Percentiles rank a stretch among this genome's conserved stretches.
phyloP scores from a whole-genome alignment of 192 early-diverging fungal species.

The Coemansia asiatica region DNA sequence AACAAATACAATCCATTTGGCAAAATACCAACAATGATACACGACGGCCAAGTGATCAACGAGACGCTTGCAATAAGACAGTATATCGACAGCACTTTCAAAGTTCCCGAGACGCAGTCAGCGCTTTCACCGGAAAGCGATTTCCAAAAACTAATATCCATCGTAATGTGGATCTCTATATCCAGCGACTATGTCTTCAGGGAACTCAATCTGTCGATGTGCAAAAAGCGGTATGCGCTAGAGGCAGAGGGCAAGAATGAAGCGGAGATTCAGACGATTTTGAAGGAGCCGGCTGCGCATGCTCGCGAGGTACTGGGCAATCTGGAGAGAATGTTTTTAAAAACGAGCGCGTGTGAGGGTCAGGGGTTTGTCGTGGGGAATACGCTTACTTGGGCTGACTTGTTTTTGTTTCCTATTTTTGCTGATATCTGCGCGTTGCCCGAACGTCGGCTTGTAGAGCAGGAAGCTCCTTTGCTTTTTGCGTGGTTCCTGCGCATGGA shows the following conservation, averaged over 20 bases:
- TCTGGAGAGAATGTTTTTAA: background rate
- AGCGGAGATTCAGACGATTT: background rate
- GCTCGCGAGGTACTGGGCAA: background rate
- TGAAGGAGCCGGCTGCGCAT: conserved; percentile 7
- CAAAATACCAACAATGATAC: conserved; percentile 28
- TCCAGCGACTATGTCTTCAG: conserved; percentile 31
- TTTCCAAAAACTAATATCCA: conserved; percentile 10
- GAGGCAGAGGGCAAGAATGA: conserved; percentile 17
- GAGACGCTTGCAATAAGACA: conserved; percentile 33
- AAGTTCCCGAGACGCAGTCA: background rate
- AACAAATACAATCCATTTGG: conserved; percentile 44
- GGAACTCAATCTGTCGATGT: conserved; percentile 15
- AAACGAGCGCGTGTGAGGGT: background rate
- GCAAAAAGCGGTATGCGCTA: conserved; percentile 18
- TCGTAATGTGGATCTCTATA: conserved; percentile 27
- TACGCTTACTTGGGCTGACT: conserved; percentile 40
- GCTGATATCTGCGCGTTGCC: conserved; percentile 28
- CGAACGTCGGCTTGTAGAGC: conserved; percentile 9
- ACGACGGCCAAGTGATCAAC: conserved; percentile 14
- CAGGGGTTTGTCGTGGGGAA: conserved; percentile 20
- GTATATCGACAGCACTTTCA: conserved; percentile 27
- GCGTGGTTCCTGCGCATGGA: conserved; percentile 28
- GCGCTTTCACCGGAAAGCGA: conserved; percentile 12
- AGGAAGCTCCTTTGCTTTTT: conserved; percentile 19
- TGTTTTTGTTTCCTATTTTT: conserved; percentile 32